Conservation (phyloP, 1,139 yeast genomes). For the Lodderomyces margitis region DNA sequence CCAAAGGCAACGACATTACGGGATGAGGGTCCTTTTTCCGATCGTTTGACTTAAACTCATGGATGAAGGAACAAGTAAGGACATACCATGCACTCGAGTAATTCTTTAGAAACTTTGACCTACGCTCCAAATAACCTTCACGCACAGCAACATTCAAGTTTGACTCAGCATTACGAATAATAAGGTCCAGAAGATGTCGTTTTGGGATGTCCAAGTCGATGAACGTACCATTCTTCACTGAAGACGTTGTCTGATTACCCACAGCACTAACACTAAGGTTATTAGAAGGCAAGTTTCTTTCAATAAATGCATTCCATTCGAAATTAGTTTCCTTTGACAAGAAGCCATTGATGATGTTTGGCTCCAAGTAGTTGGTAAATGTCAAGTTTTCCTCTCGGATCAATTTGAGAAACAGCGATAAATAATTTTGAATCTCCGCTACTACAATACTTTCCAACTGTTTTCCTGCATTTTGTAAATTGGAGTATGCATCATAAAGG, state of each 20-base stretch:
- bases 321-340: constrained; percentile 72
- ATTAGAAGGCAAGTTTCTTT: constrained; percentile 54
- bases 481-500: constrained; percentile 82
- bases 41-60: constrained; percentile 85
- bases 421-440: constrained; percentile 78
- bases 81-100: constrained; percentile 92
- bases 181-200: constrained; percentile 61
- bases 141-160: constrained; percentile 70
- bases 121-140: constrained; percentile 81
- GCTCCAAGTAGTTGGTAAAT: constrained; percentile 61
- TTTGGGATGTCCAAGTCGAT: constrained; percentile 72
- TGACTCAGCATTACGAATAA: constrained; percentile 67
- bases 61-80: constrained; percentile 81
- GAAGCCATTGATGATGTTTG: constrained; percentile 70
- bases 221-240: constrained; percentile 51
- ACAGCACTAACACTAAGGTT: constrained; percentile 31
- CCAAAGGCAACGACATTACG: constrained; percentile 78
- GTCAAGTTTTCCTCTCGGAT: constrained; percentile 69
- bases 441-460: constrained; percentile 88
- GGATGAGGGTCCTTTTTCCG: constrained; percentile 84
- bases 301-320: constrained; percentile 88
- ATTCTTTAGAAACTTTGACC: constrained; percentile 86
- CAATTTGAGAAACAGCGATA: constrained; percentile 67
- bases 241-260: constrained; percentile 23
- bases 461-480: constrained; percentile 83